These are phyloP conservation scores for Ophiostoma populinum DNA, from an alignment of 2,329 filamentous ascomycete species.

Conservation along the genomic window DNA sequence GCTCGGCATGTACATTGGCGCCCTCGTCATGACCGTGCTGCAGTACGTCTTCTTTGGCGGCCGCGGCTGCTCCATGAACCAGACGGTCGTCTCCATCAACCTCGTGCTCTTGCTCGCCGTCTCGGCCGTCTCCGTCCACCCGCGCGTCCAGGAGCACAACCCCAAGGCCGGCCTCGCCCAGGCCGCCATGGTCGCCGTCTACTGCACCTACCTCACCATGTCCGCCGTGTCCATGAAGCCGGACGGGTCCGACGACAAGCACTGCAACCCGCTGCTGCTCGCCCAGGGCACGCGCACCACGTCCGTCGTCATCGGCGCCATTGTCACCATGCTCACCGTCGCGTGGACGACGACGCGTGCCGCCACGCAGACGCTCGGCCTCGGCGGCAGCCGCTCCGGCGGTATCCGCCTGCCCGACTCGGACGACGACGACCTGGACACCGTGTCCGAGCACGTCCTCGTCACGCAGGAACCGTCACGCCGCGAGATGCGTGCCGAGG, in stretches of 20 bases:
- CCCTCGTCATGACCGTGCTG: slow-evolving; percentile 82
- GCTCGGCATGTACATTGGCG: slow-evolving; percentile 79
- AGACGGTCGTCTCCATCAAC: slow-evolving; percentile 89
- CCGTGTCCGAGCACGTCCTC: slow-evolving; percentile 43
- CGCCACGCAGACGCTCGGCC: slow-evolving; percentile 72
- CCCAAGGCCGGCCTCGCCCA: slow-evolving; percentile 90
- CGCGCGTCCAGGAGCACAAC: slow-evolving; percentile 78
- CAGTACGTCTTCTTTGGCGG: slow-evolving; percentile 95
- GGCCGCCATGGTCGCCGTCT: slow-evolving; percentile 89
- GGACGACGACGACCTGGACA: slow-evolving; percentile 25
- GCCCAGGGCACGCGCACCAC: slow-evolving; percentile 79
- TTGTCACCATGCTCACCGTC: slow-evolving; percentile 91
- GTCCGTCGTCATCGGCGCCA: slow-evolving; percentile 78
- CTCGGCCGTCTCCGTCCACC: slow-evolving; percentile 76
- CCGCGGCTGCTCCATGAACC: slow-evolving; percentile 80
- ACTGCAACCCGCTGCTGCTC: slow-evolving; percentile 81
- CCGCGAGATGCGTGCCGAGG: slow-evolving; percentile 84
- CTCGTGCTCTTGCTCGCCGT: slow-evolving; percentile 66
- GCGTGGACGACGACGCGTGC: slow-evolving; percentile 95
- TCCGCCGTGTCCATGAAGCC: slow-evolving; percentile 98
- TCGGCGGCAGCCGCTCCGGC: slow-evolving; percentile 41
- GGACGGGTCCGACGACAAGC: slow-evolving; percentile 73
- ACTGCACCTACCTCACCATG: slow-evolving; percentile 97
- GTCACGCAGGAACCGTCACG: slow-evolving; percentile 74
- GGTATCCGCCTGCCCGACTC: slow-evolving; percentile 52